Percentiles rank a stretch among this genome's conserved stretches.
Conservation (phyloP, 306 rosid species). For the Medicago ruthenica region DNA sequence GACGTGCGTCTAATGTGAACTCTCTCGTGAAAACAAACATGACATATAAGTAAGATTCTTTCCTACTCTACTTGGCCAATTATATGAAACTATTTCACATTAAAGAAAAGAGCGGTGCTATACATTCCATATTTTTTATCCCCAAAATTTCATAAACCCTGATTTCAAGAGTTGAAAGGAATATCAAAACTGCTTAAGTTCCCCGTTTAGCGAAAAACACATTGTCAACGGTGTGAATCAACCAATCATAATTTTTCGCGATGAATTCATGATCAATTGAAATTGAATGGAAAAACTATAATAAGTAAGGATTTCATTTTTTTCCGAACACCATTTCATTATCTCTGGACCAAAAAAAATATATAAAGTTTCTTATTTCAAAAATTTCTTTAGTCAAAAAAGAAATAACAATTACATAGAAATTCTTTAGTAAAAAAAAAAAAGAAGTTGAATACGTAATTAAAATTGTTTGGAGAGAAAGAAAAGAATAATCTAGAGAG, state of each 20-base stretch:
- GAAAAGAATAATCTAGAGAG: conserved; percentile 3
- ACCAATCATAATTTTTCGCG: too few species aligned
- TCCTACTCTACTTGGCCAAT: not conserved
- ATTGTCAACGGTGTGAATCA: too few species aligned
- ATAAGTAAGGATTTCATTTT: not conserved
- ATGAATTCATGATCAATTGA: too few species aligned
- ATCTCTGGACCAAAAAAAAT: not conserved
- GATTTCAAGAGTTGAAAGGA: too few species aligned
- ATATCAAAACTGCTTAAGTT: too few species aligned
- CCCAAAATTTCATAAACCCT: too few species aligned
- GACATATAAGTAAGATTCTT: not conserved
- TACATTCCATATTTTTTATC: too few species aligned
- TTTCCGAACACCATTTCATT: not conserved
- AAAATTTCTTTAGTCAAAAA: not conserved
- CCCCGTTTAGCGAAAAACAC: too few species aligned
- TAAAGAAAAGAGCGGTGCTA: too few species aligned
- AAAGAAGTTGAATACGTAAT: not conserved
- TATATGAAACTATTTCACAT: not conserved
- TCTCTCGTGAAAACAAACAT: too few species aligned
- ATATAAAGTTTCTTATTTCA: not conserved
- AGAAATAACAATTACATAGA: not conserved
- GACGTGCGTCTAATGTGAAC: too few species aligned
- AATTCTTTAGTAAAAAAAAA: not conserved
- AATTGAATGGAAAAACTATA: not conserved
- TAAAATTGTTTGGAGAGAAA: not conserved